A percentile compares a stretch with the other conserved stretches of the same genome.
Evolutionary conservation across 1,284 basidiomycete species (phyloP).

Genomic region (Melampsora larici-populina): DNA sequence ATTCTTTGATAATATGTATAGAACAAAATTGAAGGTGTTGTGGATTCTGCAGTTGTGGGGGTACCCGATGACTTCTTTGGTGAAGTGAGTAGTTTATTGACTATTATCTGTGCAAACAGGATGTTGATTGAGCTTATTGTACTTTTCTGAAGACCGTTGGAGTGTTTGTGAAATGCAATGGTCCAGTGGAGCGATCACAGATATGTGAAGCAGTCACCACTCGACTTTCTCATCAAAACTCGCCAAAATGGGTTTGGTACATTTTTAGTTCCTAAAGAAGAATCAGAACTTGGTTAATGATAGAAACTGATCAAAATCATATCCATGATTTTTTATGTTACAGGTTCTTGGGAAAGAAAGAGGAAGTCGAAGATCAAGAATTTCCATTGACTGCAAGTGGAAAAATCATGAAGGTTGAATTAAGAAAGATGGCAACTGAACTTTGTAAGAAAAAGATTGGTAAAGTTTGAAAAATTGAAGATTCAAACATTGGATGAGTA

Average conservation of each 20-base stretch:
- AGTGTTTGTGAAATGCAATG: slow-evolving; percentile 16
- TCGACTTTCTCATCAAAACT: slow-evolving; percentile 1
- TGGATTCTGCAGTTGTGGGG: slow-evolving; percentile 24
- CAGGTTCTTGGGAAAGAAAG: not conserved
- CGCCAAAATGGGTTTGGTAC: slow-evolving; percentile 19
- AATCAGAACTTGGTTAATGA: not conserved
- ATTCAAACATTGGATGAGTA: too few relatives aligned
- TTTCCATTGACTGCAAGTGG: slow-evolving; percentile 29
- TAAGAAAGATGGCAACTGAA: not conserved
- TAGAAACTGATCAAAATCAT: slow-evolving; percentile 5
- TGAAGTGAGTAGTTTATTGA: slow-evolving; percentile 19
- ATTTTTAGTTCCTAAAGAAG: too few relatives aligned
- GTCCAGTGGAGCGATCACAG: not conserved
- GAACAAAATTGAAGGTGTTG: slow-evolving; percentile 24
- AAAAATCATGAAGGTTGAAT: slow-evolving; percentile 24
- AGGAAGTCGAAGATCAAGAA: not conserved
- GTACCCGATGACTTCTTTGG: slow-evolving; percentile 27
- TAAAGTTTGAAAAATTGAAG: too few relatives aligned
- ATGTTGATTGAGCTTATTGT: not conserved
- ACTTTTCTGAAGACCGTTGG: slow-evolving; percentile 7
- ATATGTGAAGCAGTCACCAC: slow-evolving; percentile 6
- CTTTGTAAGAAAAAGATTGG: too few relatives aligned
- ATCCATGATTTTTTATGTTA: not conserved
- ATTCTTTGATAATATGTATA: not conserved
- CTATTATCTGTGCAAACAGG: not conserved